These are phyloP conservation scores for Suhomyces canberraensis DNA, from an alignment of 805 yeast species.

Conservation along the genomic window DNA sequence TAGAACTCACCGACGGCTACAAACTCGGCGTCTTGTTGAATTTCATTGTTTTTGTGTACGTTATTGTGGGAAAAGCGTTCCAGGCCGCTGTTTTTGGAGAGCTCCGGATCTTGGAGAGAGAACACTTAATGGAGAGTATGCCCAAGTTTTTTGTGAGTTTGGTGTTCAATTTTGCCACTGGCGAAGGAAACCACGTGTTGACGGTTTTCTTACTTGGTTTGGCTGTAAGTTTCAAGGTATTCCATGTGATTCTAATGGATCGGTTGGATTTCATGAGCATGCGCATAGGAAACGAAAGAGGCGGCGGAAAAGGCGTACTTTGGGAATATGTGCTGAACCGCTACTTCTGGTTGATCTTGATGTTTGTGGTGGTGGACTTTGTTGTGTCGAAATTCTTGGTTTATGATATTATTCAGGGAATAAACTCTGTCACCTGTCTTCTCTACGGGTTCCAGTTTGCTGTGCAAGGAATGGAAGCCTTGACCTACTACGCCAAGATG, in stretches of 20 bases:
- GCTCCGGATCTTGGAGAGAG: slow-evolving; percentile 69
- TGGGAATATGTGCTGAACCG: slow-evolving; percentile 32
- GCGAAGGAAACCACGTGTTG: slow-evolving; percentile 57
- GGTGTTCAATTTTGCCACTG: slow-evolving; percentile 62
- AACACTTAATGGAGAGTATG: slow-evolving; percentile 47
- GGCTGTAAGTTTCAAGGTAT: slow-evolving; percentile 48
- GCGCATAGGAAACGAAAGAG: slow-evolving; percentile 20
- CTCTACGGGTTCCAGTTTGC: slow-evolving; percentile 78
- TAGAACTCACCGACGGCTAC: slow-evolving; percentile 30
- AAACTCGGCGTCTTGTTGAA: slow-evolving; percentile 28
- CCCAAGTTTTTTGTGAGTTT: slow-evolving; percentile 40
- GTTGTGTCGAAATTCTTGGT: slow-evolving; percentile 52
- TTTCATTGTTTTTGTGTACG: slow-evolving; percentile 16
- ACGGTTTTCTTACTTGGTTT: slow-evolving; percentile 40
- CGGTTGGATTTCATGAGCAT: slow-evolving; percentile 42
- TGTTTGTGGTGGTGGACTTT: slow-evolving; percentile 51
- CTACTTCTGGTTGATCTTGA: slow-evolving; percentile 41
- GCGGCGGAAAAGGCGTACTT: slow-evolving; percentile 18
- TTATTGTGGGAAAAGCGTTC: slow-evolving; percentile 35
- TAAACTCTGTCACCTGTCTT: slow-evolving; percentile 53
- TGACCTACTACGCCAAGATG: slow-evolving; percentile 45
- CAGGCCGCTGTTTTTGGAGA: slow-evolving; percentile 67
- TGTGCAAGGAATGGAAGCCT: slow-evolving; percentile 53
- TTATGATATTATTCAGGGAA: slow-evolving; percentile 50
- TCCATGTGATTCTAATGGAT: slow-evolving; percentile 71